Evolutionary conservation across 148 eudicot species (phyloP), one percentile per base, ranked within the genome.

Genomic region (Agrostemma githago): DNA sequence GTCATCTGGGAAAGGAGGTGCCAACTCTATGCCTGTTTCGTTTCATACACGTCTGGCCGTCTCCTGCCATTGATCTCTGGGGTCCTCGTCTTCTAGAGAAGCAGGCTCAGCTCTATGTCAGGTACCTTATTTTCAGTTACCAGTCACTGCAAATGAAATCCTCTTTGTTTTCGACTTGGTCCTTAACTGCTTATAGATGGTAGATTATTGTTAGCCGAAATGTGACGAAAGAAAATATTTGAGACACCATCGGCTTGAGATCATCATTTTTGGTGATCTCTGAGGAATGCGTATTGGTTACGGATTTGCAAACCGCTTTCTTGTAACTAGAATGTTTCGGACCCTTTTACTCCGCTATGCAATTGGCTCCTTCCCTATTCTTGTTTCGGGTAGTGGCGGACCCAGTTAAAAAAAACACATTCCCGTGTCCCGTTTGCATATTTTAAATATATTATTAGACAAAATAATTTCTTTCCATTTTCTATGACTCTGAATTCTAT

Each of bases 91-190:
- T 58, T 65, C 70, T 62, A 69, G 70, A 61, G 57, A 68, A 71
- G 71, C 79, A 43, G 51, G 51, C 43, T 76, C 72, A 53, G 72
- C 71, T 59, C 44, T 5, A 61, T 68, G 70, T 63, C 78, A 77
- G 83, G 80, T 77, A 81, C 66, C 46, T 54, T 56, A 42, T 40
- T 37, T 77, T 77, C 78, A 17, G 81, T 75, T 79, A 71, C 60
- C 44, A 62, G 72, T 75, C 66, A 53, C 68, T 62, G 61, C 40
- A 70, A 19, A 64, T 15, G 56, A 59, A 40, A 60, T 46, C 38
- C 16, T n/a, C 40, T 8, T 59, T 59, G 34, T n/a, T 78, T 37
- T 64, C 60, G 66, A 62, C 67, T 66, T 58, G 15, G 60, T 16
- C 34, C 34, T 26, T 26, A 26, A 26, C 34, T 26, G 71, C 46